Conservation (phyloP, 306 rosid species). For the Senna siamea region DNA sequence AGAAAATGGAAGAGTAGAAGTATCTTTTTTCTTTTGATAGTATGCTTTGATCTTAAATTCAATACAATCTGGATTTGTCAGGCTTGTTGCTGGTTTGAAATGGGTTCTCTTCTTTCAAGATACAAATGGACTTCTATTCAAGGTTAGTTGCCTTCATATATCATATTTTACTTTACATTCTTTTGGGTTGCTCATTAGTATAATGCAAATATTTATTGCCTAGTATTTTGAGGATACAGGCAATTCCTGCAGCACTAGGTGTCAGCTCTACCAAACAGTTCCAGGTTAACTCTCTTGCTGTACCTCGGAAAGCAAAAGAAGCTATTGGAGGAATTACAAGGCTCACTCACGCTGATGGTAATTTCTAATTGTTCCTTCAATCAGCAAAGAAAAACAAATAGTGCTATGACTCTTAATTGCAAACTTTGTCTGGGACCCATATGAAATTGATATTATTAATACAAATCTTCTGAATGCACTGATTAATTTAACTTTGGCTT, state of each 20-base stretch:
- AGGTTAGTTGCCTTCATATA: slow-evolving; percentile 51
- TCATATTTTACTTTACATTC: slow-evolving; percentile 21
- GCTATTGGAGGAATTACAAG: slow-evolving; percentile 96
- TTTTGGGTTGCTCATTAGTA: slow-evolving; percentile 14
- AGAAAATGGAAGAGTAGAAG: slow-evolving; percentile 16
- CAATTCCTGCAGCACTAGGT: slow-evolving; percentile 86
- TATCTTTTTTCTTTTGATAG: slow-evolving; percentile 3
- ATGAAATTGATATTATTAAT: background rate
- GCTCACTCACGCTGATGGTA: slow-evolving; percentile 94
- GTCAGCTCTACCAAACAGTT: slow-evolving; percentile 84
- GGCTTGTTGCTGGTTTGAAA: slow-evolving; percentile 86
- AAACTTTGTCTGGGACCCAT: background rate
- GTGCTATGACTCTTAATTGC: slow-evolving; percentile 1
- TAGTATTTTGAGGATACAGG: slow-evolving; percentile 53
- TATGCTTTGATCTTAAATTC: slow-evolving; percentile 34
- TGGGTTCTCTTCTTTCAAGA: slow-evolving; percentile 99
- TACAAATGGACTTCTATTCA: slow-evolving; percentile 95
- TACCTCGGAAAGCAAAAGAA: slow-evolving; percentile 98
- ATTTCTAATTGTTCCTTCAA: slow-evolving; percentile 35
- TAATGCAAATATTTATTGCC: slow-evolving; percentile 28
- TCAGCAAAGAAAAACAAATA: slow-evolving; percentile 15
- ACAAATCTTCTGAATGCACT: background rate
- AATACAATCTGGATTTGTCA: slow-evolving; percentile 36
- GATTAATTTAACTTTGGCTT: no score
- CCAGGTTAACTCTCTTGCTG: slow-evolving; percentile 95